phyloP scores from a whole-genome alignment of 768 basidiomycete species.

The Leccinum broughii region DNA sequence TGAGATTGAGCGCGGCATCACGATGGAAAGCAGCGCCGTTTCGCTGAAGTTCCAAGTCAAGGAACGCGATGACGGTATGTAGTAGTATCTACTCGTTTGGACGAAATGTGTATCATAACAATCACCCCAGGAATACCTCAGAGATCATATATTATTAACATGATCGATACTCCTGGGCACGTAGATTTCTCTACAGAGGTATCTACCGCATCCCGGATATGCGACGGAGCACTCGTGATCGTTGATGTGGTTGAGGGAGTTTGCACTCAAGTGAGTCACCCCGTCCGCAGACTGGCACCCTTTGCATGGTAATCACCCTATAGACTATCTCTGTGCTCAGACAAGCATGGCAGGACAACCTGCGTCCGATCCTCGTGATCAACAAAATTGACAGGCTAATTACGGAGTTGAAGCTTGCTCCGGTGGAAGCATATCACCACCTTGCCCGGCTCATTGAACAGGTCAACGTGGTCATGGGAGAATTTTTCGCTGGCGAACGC shows the following conservation, averaged over 20 bases:
- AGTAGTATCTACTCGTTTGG: conserved; percentile 23
- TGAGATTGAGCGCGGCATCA: conserved; percentile 96
- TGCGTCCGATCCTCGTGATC: conserved; percentile 91
- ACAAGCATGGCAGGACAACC: conserved; percentile 89
- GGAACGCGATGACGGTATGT: conserved; percentile 64
- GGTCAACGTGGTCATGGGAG: conserved; percentile 98
- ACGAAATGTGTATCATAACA: conserved; percentile 30
- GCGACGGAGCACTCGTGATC: conserved; percentile 93
- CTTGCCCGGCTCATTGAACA: conserved; percentile 92
- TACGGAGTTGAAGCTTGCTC: conserved; percentile 88
- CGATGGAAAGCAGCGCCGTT: conserved; percentile 98
- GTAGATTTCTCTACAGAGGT: conserved; percentile 99
- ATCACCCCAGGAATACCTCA: conserved; percentile 50
- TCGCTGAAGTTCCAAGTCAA: conserved; percentile 85
- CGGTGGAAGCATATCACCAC: conserved; percentile 92
- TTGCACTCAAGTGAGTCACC: conserved; percentile 80
- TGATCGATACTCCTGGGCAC: conserved; percentile 99
- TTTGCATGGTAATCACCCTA: conserved; percentile 1
- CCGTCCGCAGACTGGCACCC: neutral
- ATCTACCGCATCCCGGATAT: conserved; percentile 88
- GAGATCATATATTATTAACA: conserved; percentile 83
- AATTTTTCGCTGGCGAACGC: conserved; percentile 90
- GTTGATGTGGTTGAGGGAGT: conserved; percentile 98
- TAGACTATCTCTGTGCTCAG: conserved; percentile 94
- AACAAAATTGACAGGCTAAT: conserved; percentile 96